Percentiles rank a stretch among this genome's conserved stretches.
phyloP scores from a whole-genome alignment of 495 filamentous ascomycete species.

The Friedmanniomyces endolithicus region DNA sequence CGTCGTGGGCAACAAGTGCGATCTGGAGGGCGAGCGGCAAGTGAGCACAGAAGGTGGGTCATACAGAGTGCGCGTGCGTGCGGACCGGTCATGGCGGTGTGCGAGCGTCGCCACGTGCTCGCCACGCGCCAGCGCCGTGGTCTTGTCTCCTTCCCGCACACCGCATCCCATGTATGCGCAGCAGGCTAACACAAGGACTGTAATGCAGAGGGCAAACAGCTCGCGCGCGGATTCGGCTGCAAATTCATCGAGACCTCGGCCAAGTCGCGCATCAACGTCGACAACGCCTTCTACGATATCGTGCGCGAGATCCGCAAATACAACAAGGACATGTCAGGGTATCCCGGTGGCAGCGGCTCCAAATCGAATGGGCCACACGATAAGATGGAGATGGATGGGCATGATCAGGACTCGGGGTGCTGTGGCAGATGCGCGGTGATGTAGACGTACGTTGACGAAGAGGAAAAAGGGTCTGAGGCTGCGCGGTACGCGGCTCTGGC shows the following conservation, averaged over 20 bases:
- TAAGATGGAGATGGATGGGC: slow-evolving; percentile 66
- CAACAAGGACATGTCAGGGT: slow-evolving; percentile 91
- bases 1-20: slow-evolving; percentile 98
- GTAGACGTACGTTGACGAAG: slow-evolving; percentile 36
- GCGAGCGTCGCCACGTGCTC: not conserved
- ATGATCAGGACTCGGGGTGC: slow-evolving; percentile 68
- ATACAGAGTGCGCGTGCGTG: not conserved
- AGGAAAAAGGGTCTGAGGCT: not conserved
- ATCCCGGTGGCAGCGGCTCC: slow-evolving; percentile 53
- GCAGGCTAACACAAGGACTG: slow-evolving; percentile 10
- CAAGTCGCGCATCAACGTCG: slow-evolving; percentile 94
- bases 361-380: slow-evolving; percentile 44
- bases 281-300: slow-evolving; percentile 95
- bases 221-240: slow-evolving; percentile 80
- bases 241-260: slow-evolving; percentile 98
- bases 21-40: slow-evolving; percentile 82
- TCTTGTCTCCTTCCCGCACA: not conserved
- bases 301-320: slow-evolving; percentile 94
- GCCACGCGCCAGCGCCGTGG: not conserved
- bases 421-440: slow-evolving; percentile 77
- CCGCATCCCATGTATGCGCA: no score
- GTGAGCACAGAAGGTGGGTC: slow-evolving; percentile 79
- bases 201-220: slow-evolving; percentile 70
- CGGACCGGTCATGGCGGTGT: not conserved
- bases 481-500: no score